phyloP scores from a whole-genome alignment of 139 green algal genomes.

The Chlorella sorokiniana region DNA sequence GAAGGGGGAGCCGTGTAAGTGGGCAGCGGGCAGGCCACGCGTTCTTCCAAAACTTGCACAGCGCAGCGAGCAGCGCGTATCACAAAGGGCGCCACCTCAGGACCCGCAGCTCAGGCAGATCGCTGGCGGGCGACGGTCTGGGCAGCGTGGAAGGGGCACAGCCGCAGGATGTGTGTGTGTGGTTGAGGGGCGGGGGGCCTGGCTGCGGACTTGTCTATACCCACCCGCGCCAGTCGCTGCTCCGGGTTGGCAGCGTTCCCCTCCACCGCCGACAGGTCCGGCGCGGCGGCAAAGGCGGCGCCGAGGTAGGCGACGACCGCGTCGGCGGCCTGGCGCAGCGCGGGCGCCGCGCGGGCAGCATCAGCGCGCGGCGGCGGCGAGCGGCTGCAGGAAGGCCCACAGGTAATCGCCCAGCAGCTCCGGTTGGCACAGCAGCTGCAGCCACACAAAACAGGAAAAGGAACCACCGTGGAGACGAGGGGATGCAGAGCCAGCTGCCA shows the following conservation, averaged over 20 bases:
- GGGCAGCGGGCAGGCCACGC: too few relatives aligned
- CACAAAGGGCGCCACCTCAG: too few relatives aligned
- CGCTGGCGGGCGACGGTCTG: too few relatives aligned
- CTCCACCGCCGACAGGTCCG: background rate
- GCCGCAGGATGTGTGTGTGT: too few relatives aligned
- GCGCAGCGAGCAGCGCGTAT: too few relatives aligned
- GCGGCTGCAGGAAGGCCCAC: background rate
- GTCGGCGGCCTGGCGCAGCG: background rate
- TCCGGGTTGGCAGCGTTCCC: background rate
- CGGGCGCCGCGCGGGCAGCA: background rate
- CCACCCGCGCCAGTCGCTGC: background rate
- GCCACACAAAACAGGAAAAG: background rate
- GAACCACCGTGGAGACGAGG: too few relatives aligned
- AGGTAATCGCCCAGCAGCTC: slow-evolving; percentile 1
- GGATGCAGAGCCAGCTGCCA: too few relatives aligned
- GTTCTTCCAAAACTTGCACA: too few relatives aligned
- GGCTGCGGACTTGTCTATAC: background rate
- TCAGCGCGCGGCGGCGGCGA: background rate
- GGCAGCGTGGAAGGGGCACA: too few relatives aligned
- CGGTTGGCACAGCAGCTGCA: slow-evolving; percentile 12
- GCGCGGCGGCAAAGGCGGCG: background rate
- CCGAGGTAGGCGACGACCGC: background rate
- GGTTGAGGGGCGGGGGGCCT: too few relatives aligned
- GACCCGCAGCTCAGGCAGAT: too few relatives aligned
- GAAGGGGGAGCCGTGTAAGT: too few relatives aligned